These are phyloP conservation scores for Arthroderma uncinatum DNA, from an alignment of 2,329 filamentous ascomycete genomes.

Conservation along the genomic window DNA sequence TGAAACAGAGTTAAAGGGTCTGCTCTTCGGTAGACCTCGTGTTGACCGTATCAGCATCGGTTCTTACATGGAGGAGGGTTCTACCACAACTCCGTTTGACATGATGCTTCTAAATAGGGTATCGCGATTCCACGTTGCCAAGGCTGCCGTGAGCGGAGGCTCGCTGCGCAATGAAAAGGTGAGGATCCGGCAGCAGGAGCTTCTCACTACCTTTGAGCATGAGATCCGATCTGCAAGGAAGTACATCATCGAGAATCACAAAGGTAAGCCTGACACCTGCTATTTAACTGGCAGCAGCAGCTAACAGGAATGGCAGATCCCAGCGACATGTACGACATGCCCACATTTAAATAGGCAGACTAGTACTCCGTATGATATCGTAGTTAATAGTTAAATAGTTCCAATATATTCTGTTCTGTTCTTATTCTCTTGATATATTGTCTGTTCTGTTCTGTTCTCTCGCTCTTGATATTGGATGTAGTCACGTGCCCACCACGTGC, in stretches of 20 bases:
- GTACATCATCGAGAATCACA: constrained; percentile 44
- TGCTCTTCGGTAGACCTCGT: constrained; percentile 48
- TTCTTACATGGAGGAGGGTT: constrained; percentile 55
- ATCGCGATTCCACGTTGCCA: constrained; percentile 49
- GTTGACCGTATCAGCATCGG: constrained; percentile 45
- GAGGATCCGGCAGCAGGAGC: constrained; percentile 35
- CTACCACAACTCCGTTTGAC: constrained; percentile 57
- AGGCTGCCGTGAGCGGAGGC: constrained; percentile 42
- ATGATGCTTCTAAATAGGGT: constrained; percentile 57
- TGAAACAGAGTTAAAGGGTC: constrained; percentile 46
- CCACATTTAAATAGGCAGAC: constrained; percentile 29
- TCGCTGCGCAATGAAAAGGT: constrained; percentile 41
- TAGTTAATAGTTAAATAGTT: background rate
- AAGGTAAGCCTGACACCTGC: constrained; percentile 33
- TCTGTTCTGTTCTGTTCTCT: background rate
- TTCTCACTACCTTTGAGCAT: constrained; percentile 39
- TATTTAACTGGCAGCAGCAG: background rate
- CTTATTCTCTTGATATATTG: background rate
- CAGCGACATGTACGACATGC: constrained; percentile 42
- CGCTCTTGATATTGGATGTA: background rate
- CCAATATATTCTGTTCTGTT: background rate
- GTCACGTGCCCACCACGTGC: background rate
- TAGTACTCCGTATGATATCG: background rate
- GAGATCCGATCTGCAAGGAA: constrained; percentile 40
- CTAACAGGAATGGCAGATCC: constrained; percentile 33